Evolutionary conservation across 1,284 basidiomycete genomes (phyloP), one percentile per base, ranked within the genome.

Genomic region (Cryptococcus sp.): DNA sequence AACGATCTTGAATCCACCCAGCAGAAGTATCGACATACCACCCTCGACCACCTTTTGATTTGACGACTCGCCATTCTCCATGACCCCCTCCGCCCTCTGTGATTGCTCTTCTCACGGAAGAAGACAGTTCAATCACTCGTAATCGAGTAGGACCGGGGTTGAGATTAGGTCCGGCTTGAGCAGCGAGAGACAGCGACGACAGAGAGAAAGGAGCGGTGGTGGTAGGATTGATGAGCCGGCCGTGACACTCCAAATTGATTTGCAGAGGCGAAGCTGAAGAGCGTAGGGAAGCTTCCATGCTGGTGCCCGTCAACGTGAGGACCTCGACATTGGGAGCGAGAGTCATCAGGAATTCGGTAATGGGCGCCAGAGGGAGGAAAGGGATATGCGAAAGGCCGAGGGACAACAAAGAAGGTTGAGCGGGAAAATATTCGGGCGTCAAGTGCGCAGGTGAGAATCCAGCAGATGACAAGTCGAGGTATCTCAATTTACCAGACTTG

Each of bases 21-120:
- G 85, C 85, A 14, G 87, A 87, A 0, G 84, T 82, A 70, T 96
- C 89, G 50, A 94, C 90, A 64, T 93, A 96, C 92, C 94, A 98
- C 2, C 91, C 93, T 40, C 94, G 78, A 0, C 91, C 85, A 2
- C 94, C 94, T 67, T 96, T 93, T 64, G 89, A 92, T 60, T 83
- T 81, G 36, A 98, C 80, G 53, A 90, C 87, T 53, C 86, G 83
- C 94, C 94, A 98, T 36, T 76, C 74, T 1, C 84, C 76, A 31
- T 60, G 65, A 7, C 67, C 70, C 3, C 91, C 91, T 1, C 81
- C 64, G 10, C 62, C 64, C 1, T 50, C 43, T 18, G 43, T 46
- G 25, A 76, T 65, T 9, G 63, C 60, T n/a, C 82, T 79, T 5
- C 98, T 80, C 59, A 89, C 80, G 3, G 83, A 78, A n/a, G 83